Evolutionary conservation across 148 eudicot species (phyloP).

Genomic region (Nyssa sinensis): DNA sequence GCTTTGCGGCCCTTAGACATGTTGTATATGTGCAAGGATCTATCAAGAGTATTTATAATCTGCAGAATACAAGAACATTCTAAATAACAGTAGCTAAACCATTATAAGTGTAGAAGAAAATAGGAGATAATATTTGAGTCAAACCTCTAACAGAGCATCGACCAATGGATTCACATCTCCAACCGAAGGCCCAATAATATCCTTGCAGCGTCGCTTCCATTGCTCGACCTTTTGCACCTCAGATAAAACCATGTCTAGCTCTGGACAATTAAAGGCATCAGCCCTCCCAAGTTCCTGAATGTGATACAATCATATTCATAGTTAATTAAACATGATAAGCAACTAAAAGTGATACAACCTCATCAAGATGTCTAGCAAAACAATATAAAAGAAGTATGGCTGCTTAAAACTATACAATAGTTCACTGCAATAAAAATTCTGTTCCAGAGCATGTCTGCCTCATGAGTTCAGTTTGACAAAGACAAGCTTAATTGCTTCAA

Average conservation of each 20-base stretch:
- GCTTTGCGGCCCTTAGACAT: conserved; percentile 46
- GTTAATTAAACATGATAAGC: background rate
- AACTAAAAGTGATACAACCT: background rate
- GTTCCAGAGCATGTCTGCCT: background rate
- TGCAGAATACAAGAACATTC: conserved; percentile 27
- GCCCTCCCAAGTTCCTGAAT: conserved; percentile 63
- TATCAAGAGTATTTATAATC: conserved; percentile 61
- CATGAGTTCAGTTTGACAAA: background rate
- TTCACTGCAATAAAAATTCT: background rate
- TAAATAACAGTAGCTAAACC: background rate
- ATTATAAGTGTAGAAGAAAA: background rate
- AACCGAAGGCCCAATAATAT: conserved; percentile 42
- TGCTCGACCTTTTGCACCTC: conserved; percentile 51
- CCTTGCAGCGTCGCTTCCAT: conserved; percentile 62
- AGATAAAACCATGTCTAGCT: conserved; percentile 61
- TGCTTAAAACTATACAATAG: background rate
- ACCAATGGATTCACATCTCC: conserved; percentile 39
- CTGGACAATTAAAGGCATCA: conserved; percentile 68
- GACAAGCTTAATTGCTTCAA: background rate
- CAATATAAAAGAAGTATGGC: background rate
- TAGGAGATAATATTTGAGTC: background rate
- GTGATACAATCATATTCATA: background rate
- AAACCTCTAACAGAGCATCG: conserved; percentile 57
- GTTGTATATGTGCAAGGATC: conserved; percentile 61
- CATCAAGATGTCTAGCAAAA: background rate